These are phyloP conservation scores for Termitomyces sp. DNA, from an alignment of 768 basidiomycete genomes.

Conservation along the genomic window DNA sequence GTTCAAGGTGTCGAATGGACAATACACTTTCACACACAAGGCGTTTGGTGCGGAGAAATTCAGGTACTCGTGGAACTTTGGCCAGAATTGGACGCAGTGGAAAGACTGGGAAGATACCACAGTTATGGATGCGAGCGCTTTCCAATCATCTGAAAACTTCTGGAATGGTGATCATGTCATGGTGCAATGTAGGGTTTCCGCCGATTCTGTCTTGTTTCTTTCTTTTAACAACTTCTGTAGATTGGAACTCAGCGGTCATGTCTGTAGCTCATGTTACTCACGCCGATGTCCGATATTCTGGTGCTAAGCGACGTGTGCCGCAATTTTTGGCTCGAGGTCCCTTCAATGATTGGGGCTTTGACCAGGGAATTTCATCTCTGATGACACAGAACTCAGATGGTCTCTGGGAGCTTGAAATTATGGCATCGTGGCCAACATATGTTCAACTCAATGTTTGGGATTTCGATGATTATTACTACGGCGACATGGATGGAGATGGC, in stretches of 20 bases:
- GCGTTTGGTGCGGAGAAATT: constrained; percentile 86
- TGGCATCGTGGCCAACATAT: constrained; percentile 87
- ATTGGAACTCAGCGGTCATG: constrained; percentile 71
- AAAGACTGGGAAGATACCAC: constrained; percentile 72
- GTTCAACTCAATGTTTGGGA: constrained; percentile 89
- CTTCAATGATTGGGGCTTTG: constrained; percentile 92
- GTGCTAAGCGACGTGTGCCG: constrained; percentile 69
- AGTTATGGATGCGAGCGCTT: constrained; percentile 54
- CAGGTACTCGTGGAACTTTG: constrained; percentile 86
- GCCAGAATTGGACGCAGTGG: constrained; percentile 83
- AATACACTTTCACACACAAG: constrained; percentile 76
- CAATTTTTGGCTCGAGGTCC: constrained; percentile 85
- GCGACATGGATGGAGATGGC: constrained; percentile 85
- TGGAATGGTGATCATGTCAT: constrained; percentile 87
- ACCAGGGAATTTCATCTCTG: constrained; percentile 68
- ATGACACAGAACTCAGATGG: constrained; percentile 66
- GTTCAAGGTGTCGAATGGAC: constrained; percentile 53
- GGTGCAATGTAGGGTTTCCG: constrained; percentile 69
- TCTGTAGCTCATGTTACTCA: constrained; percentile 71
- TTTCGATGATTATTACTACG: constrained; percentile 91
- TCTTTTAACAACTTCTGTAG: constrained; percentile 30
- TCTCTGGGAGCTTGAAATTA: constrained; percentile 84
- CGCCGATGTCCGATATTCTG: constrained; percentile 63
- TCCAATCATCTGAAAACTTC: constrained; percentile 49
- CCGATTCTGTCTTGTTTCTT: neutral